Base-by-base conservation (phyloP, 1,139 yeast species). In the Zygosaccharomyces pseudobailii region DNA sequence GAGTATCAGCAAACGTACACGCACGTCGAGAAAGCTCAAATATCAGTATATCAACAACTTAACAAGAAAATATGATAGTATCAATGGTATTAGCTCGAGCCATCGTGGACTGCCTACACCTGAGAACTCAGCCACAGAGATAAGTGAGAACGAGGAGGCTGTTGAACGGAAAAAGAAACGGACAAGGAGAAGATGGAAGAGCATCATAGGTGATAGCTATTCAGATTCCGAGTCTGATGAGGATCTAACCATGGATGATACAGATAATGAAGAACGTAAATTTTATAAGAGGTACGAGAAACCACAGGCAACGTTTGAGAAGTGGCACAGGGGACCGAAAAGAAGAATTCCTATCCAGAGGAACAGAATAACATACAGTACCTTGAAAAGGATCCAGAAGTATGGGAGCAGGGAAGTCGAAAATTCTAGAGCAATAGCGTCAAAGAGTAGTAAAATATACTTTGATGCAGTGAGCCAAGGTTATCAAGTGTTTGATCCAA, bases 251-350 rank as follows among this genome's bases (percentile, higher is more conserved):
- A 49, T 33, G n/a, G 50, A 39, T 5, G 48, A 38, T 3, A 53
- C 45, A 5, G 52, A 48, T 6, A 52, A 47, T 27, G 61, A 57
- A 23, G 67, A 59, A 41, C 56, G 57, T 22, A 55, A 45, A 24
- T 63, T 52, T 45, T 56, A 52, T 31, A 50, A 49, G 19, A 52
- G 51, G 25, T 56, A 57, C 45, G 59, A 58, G 27, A 56, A 57
- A 50, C 66, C 62, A 33, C 63, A 54, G 56, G 60, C 45, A 4
- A 55, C 58, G 20, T 67, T 42, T 57, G 71, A 59, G 46, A 55
- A 42, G 39, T 69, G 62, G 71, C 62, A 46, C 42, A 54, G 51
- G 27, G 55, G 37, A 22, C 27, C 33, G 5, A 48, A 40, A 34
- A 53, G 43, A 23, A 52, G 55, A 45, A 35, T 22, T 2, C 57